A percentile compares a stretch with the other conserved stretches of the same genome.
Evolutionary conservation across 2,329 filamentous ascomycete genomes (phyloP).

Genomic region (Cytospora chrysosperma): DNA sequence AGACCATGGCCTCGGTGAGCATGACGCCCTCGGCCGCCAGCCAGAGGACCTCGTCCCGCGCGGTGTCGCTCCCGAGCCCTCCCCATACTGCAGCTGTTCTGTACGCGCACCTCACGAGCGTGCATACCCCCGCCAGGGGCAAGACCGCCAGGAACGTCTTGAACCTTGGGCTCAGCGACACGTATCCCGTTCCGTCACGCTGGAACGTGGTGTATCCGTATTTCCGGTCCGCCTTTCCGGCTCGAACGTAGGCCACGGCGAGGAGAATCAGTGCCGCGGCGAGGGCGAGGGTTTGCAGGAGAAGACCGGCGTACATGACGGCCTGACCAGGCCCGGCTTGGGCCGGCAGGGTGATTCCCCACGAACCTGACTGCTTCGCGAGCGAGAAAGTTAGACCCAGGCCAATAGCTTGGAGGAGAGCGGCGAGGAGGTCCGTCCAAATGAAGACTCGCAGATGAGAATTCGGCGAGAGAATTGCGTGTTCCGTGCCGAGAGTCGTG

Average conservation of each 20-base stretch:
- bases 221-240: constrained; percentile 26
- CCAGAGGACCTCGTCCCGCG: constrained; percentile 31
- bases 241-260: constrained; percentile 28
- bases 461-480: constrained; percentile 30
- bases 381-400: constrained; percentile 31
- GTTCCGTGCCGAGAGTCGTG: constrained; percentile 31
- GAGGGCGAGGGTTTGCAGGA: constrained; percentile 30
- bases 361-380: constrained; percentile 23
- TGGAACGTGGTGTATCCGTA: constrained; percentile 35
- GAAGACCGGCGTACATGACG: constrained; percentile 31
- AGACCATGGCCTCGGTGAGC: constrained; percentile 31
- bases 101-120: constrained; percentile 32
- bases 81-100: constrained; percentile 29
- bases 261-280: constrained; percentile 29
- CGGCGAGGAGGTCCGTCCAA: constrained; percentile 29
- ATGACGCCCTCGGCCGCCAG: constrained; percentile 33
- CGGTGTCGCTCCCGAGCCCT: constrained; percentile 30
- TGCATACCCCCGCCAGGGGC: constrained; percentile 27
- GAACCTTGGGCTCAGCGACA: constrained; percentile 29
- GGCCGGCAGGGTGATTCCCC: constrained; percentile 12
- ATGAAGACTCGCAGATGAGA: constrained; percentile 31
- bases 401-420: constrained; percentile 31
- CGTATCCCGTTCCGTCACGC: constrained; percentile 27
- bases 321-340: constrained; percentile 14
- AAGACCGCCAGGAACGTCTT: constrained; percentile 31